These are phyloP conservation scores for Posidonia oceanica DNA, from an alignment of 116 monocot species.

Conservation along the genomic window DNA sequence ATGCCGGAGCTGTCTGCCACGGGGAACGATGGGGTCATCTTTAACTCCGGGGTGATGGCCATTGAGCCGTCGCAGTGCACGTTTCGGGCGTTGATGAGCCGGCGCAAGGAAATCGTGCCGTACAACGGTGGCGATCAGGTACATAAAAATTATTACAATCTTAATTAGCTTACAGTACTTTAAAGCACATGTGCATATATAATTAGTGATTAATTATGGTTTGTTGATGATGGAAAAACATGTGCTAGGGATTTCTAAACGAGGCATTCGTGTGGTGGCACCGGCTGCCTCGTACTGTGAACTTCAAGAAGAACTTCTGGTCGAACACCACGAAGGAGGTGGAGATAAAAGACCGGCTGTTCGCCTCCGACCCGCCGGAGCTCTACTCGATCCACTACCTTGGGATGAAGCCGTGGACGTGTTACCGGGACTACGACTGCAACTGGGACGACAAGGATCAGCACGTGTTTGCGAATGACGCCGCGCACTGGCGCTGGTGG, in stretches of 20 bases:
- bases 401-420: constrained; percentile 28
- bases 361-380: constrained; percentile 21
- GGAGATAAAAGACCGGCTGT: constrained; percentile 5
- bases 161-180: too few relatives aligned
- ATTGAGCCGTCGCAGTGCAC: constrained; percentile 41
- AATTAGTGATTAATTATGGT: too few relatives aligned
- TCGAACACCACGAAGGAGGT: constrained; percentile 7
- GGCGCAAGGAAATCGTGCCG: constrained; percentile 11
- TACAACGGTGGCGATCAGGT: constrained; percentile 68
- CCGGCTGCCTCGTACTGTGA: constrained; percentile 27
- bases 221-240: too few relatives aligned
- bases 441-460: constrained; percentile 19
- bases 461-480: constrained; percentile 21
- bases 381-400: constrained; percentile 22
- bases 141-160: not conserved
- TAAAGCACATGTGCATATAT: too few relatives aligned
- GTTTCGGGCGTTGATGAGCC: constrained; percentile 24
- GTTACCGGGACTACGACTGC: constrained; percentile 31
- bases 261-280: constrained; percentile 63
- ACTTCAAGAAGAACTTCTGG: constrained; percentile 25
- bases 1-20: constrained; percentile 24
- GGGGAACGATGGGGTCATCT: constrained; percentile 15
- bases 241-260: constrained; percentile 37
- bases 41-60: constrained; percentile 48
- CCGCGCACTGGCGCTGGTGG: constrained; percentile 27